Conservation (phyloP, 148 eudicot species). For the Rhododendron ferrugineum region DNA sequence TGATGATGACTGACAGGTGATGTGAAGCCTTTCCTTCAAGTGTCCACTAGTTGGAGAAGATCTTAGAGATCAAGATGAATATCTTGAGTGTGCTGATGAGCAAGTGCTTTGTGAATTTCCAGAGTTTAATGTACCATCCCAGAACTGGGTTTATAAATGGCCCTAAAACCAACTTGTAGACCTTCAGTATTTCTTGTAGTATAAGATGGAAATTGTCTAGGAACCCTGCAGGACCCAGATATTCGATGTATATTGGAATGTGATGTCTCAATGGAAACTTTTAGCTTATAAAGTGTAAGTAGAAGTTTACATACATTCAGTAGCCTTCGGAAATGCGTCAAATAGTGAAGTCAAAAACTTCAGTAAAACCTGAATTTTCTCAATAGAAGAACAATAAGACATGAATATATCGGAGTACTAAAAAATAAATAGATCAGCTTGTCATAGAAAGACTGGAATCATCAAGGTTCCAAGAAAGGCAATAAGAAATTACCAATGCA, state of each 20-base stretch:
- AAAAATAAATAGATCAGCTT: background rate
- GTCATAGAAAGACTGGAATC: background rate
- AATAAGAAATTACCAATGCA: conserved; percentile 47
- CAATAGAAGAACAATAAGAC: background rate
- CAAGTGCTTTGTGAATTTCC: conserved; percentile 32
- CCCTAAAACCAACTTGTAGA: conserved; percentile 32
- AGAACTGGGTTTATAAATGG: conserved; percentile 58
- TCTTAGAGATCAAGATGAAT: conserved; percentile 26
- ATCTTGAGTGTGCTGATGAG: conserved; percentile 32
- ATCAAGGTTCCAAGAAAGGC: background rate
- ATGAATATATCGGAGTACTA: background rate
- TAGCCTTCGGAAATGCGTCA: conserved; percentile 64
- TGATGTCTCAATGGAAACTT: background rate
- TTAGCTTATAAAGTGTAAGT: background rate
- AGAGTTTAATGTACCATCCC: conserved; percentile 45
- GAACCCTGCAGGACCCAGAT: conserved; percentile 51
- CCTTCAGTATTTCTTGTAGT: conserved; percentile 26
- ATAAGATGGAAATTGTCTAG: conserved; percentile 54
- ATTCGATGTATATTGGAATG: background rate
- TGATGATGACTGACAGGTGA: conserved; percentile 30
- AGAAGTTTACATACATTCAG: conserved; percentile 47
- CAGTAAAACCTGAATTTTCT: conserved; percentile 40
- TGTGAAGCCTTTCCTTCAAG: background rate
- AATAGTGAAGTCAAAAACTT: conserved; percentile 50
- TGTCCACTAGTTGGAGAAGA: conserved; percentile 8